These are phyloP conservation scores for Exophiala calicioides DNA, from an alignment of 2,329 filamentous ascomycete species.

Conservation along the genomic window DNA sequence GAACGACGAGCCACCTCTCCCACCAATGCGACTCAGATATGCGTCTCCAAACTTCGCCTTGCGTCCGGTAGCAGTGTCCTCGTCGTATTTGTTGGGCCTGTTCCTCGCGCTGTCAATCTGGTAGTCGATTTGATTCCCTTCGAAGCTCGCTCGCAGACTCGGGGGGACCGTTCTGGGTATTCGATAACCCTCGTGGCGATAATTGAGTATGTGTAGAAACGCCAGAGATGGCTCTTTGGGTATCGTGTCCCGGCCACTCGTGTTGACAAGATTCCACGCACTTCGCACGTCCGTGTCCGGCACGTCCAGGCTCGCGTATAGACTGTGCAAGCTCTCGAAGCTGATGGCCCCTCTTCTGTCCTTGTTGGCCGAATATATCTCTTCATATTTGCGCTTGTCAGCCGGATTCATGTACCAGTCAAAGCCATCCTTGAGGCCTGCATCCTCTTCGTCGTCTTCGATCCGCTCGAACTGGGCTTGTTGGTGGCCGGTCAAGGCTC, in stretches of 20 bases:
- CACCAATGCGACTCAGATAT: slow-evolving; percentile 85
- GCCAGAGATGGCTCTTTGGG: slow-evolving; percentile 93
- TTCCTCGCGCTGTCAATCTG: slow-evolving; percentile 76
- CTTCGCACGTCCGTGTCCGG: slow-evolving; percentile 79
- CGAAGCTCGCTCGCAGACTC: slow-evolving; percentile 86
- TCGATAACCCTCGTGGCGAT: slow-evolving; percentile 90
- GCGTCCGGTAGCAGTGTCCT: slow-evolving; percentile 78
- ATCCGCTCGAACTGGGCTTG: slow-evolving; percentile 70
- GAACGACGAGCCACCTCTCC: slow-evolving; percentile 73
- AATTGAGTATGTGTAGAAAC: slow-evolving; percentile 95
- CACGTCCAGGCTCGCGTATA: slow-evolving; percentile 68
- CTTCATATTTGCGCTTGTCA: slow-evolving; percentile 93
- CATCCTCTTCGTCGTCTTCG: slow-evolving; percentile 73
- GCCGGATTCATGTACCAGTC: slow-evolving; percentile 98
- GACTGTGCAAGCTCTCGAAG: slow-evolving; percentile 30
- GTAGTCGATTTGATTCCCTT: slow-evolving; percentile 96
- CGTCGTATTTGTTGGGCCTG: slow-evolving; percentile 62
- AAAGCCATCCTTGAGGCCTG: slow-evolving; percentile 90
- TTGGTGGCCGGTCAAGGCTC: slow-evolving; percentile 76
- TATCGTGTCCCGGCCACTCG: slow-evolving; percentile 76
- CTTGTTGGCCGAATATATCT: slow-evolving; percentile 91
- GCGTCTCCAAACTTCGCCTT: slow-evolving; percentile 98
- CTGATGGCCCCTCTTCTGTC: slow-evolving; percentile 78
- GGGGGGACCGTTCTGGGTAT: slow-evolving; percentile 90
- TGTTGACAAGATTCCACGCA: slow-evolving; percentile 97